Conservation (phyloP, 805 yeast species). For the Lipomyces mesembrius region DNA sequence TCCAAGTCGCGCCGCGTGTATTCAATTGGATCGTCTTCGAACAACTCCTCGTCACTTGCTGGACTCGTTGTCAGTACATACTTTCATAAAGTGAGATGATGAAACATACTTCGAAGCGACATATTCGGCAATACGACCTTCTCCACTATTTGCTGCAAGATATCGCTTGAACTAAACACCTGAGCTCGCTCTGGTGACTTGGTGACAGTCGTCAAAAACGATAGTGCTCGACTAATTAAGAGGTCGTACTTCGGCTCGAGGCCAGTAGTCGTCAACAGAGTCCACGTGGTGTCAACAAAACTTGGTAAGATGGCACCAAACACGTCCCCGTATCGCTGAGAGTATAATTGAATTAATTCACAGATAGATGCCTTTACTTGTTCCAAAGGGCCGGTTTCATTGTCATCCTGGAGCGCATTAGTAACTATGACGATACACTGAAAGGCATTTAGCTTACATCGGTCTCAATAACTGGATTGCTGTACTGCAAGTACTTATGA, state of each 20-base stretch:
- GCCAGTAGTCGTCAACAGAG: constrained; percentile 66
- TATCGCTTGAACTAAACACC: constrained; percentile 61
- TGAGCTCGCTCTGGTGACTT: constrained; percentile 67
- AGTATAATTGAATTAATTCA: constrained; percentile 82
- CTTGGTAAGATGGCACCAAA: constrained; percentile 76
- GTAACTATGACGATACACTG: neutral
- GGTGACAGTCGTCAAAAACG: constrained; percentile 81
- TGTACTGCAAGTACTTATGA: constrained; percentile 75
- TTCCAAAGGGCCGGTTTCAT: constrained; percentile 69
- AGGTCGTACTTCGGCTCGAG: constrained; percentile 80
- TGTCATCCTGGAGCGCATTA: constrained; percentile 48
- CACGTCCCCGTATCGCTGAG: constrained; percentile 89
- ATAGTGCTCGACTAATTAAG: constrained; percentile 76
- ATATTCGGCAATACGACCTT: constrained; percentile 89
- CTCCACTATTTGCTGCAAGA: constrained; percentile 75
- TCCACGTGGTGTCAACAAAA: constrained; percentile 85
- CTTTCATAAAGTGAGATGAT: neutral
- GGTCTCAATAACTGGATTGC: constrained; percentile 59
- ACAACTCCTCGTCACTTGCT: constrained; percentile 85
- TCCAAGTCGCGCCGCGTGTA: constrained; percentile 91
- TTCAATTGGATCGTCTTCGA: constrained; percentile 97
- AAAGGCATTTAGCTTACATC: constrained; percentile 34
- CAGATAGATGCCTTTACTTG: constrained; percentile 79
- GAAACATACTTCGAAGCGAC: constrained; percentile 57
- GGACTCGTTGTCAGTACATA: neutral